Percentiles rank a stretch among this genome's conserved stretches.
Evolutionary conservation across 1,284 basidiomycete species (phyloP).

Genomic region (Rhodotorula glutinis): DNA sequence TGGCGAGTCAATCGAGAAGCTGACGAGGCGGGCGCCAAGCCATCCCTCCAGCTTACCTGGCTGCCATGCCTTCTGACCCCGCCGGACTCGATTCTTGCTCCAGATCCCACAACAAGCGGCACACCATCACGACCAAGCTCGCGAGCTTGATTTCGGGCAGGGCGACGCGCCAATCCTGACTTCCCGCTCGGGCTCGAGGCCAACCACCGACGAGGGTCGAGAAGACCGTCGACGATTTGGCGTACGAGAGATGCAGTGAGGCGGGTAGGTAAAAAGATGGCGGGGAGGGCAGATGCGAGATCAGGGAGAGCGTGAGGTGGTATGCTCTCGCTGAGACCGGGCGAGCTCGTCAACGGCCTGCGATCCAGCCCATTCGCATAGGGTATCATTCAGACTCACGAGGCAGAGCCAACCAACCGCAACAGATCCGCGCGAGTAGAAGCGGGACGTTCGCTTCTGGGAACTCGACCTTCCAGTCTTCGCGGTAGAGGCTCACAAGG

Average conservation of each 20-base stretch:
- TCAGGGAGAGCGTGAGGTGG: conserved; percentile 11
- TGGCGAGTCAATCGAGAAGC: too few relatives aligned
- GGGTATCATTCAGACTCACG: too few relatives aligned
- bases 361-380: too few relatives aligned
- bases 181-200: neutral
- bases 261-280: conserved; percentile 18
- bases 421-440: conserved; percentile 16
- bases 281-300: conserved; percentile 19
- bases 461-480: conserved; percentile 34
- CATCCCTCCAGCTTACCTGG: too few relatives aligned
- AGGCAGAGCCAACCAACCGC: conserved; percentile 15
- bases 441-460: conserved; percentile 27
- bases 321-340: conserved; percentile 26
- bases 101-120: conserved; percentile 28
- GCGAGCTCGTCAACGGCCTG: too few relatives aligned
- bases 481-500: conserved; percentile 27
- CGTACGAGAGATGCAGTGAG: neutral
- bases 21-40: too few relatives aligned
- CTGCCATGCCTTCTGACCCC: too few relatives aligned
- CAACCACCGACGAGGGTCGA: neutral
- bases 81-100: neutral
- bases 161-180: conserved; percentile 21
- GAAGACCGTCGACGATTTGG: neutral
- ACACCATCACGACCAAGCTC: conserved; percentile 15
- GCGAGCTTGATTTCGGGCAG: conserved; percentile 35